Conservation (phyloP, 129 eudicot genomes). For the Smallanthus sonchifolius region DNA sequence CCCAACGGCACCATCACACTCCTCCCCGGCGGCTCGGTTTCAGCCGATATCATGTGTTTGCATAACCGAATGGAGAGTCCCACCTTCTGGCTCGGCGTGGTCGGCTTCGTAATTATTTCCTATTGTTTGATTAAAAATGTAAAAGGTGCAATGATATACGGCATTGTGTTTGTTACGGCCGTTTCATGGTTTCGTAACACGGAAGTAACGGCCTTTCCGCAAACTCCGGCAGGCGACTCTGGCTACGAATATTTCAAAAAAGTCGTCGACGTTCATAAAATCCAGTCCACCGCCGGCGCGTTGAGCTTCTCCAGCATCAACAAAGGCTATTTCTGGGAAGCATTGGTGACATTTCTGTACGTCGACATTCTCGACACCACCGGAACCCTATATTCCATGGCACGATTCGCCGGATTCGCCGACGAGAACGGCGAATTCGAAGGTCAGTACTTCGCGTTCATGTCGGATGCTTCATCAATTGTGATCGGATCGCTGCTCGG, state of each 20-base stretch:
- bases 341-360: conserved; percentile 69
- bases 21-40: conserved; percentile 67
- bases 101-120: conserved; percentile 71
- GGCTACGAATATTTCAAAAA: conserved; percentile 63
- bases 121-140: conserved; percentile 76
- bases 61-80: conserved; percentile 82
- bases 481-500: conserved; percentile 81
- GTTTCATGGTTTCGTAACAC: conserved; percentile 90
- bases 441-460: conserved; percentile 91
- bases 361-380: conserved; percentile 86
- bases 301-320: conserved; percentile 53
- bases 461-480: conserved; percentile 83
- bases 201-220: conserved; percentile 69
- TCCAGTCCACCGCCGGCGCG: conserved; percentile 82
- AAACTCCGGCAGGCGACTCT: conserved; percentile 63
- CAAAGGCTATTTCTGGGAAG: conserved; percentile 78
- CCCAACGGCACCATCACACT: conserved; percentile 67
- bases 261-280: conserved; percentile 75
- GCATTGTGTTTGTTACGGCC: conserved; percentile 78
- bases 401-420: conserved; percentile 77
- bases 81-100: conserved; percentile 82
- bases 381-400: conserved; percentile 83
- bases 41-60: conserved; percentile 67
- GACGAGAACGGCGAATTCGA: conserved; percentile 71
- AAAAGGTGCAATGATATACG: conserved; percentile 93